Evolutionary conservation across 2,329 filamentous ascomycete genomes (phyloP).

Genomic region (Ciborinia camelliae): DNA sequence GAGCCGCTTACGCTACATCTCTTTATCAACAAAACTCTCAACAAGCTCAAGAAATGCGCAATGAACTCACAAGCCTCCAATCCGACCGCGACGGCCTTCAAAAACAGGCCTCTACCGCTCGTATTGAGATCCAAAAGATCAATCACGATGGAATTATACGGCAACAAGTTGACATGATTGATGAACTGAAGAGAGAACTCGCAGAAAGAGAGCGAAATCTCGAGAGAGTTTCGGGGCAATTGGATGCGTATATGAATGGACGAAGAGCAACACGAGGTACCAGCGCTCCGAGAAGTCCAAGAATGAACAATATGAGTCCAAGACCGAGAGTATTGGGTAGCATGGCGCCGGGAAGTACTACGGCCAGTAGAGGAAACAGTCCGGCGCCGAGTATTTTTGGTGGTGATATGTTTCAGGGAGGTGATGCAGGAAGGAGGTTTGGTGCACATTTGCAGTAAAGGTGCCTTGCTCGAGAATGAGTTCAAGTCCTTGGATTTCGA

Average conservation of each 20-base stretch:
- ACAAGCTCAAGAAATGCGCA: conserved; percentile 23
- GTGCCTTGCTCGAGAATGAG: neutral
- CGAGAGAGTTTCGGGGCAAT: conserved; percentile 41
- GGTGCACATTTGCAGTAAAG: conserved; percentile 13
- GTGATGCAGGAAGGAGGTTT: conserved; percentile 7
- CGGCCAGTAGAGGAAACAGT: conserved; percentile 30
- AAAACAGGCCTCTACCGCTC: conserved; percentile 30
- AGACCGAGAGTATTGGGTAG: conserved; percentile 22
- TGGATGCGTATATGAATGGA: conserved; percentile 43
- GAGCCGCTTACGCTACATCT: conserved; percentile 33
- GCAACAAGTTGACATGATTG: conserved; percentile 35
- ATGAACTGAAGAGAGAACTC: conserved; percentile 32
- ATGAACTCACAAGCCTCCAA: conserved; percentile 26
- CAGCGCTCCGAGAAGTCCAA: conserved; percentile 34
- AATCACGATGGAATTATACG: conserved; percentile 25
- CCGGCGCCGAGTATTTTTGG: conserved; percentile 26
- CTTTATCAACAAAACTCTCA: conserved; percentile 35
- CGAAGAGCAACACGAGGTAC: conserved; percentile 36
- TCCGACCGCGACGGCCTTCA: conserved; percentile 23
- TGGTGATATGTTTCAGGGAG: neutral
- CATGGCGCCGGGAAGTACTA: conserved; percentile 16
- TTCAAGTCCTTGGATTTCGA: neutral
- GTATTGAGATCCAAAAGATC: conserved; percentile 33
- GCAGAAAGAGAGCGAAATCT: conserved; percentile 39
- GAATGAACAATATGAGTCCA: conserved; percentile 31